Base-by-base conservation (phyloP, 352 stramenopile genomes). In the Lagenidium sp. region DNA sequence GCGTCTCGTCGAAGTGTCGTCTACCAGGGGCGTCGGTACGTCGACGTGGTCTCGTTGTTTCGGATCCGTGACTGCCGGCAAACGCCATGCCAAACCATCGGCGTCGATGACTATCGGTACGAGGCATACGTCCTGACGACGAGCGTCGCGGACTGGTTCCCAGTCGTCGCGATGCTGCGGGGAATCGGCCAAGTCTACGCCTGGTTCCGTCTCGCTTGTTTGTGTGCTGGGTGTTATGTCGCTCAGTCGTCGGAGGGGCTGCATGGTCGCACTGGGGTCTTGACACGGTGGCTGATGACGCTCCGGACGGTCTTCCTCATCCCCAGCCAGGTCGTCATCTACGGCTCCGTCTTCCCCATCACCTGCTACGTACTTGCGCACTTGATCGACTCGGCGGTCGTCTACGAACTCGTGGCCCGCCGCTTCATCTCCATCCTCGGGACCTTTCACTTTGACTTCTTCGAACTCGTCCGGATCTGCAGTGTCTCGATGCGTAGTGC, bases 311-410 rank as follows among this genome's bases (percentile, higher is more conserved):
- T 66, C 4, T 59, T 76, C 12, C 50, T 64, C 30, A 63, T 68
- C 0, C 63, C 67, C 4, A 66, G 44, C 1, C 61, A 80, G 35
- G 69, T 60, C 16, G 59, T 80, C 12, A 53, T 76, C 4, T 75
- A 60, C 47, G 65, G 65, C 7, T 70, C 55, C 21, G 36, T 50
- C 1, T 58, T 81, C 26, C 68, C 65, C 0, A 57, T 77, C 4
- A 6, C 56, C 11, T 73, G 64, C 47, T 81, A 75, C 39, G 52
- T 57, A 0, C 20, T 63, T 2, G 68, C 68, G 6, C 65, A 81
- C 36, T n/a, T 62, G 13, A 46, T 73, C 6, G 65, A 81, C 28
- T 49, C 65, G 11, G 37, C 55, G 0, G 56, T 66, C 16, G 64
- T 55, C 11, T 77, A 73, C 35, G 37, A 63, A 13, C 50, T 67